Percentiles rank a stretch among this genome's conserved stretches.
Conservation (phyloP, 495 filamentous ascomycete genomes). For the Acidomyces sp. region DNA sequence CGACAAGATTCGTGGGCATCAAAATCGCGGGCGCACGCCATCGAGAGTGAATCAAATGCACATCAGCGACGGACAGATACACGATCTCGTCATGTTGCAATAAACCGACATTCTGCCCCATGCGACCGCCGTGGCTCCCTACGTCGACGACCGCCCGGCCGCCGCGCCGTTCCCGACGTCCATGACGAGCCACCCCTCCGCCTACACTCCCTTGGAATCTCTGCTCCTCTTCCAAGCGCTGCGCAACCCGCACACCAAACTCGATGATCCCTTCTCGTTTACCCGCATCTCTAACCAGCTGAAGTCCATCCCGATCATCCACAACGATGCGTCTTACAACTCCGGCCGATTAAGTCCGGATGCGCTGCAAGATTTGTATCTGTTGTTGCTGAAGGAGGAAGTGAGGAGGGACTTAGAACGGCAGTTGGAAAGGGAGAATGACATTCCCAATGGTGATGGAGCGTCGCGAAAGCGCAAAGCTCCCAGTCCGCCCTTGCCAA, state of each 20-base stretch:
- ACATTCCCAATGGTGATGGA: slow-evolving; percentile 19
- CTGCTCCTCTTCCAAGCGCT: slow-evolving; percentile 83
- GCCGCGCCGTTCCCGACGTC: neutral
- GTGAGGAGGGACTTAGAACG: slow-evolving; percentile 29
- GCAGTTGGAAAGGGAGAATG: neutral
- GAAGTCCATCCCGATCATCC: slow-evolving; percentile 54
- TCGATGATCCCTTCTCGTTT: slow-evolving; percentile 46
- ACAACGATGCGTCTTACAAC: slow-evolving; percentile 54
- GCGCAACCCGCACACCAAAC: slow-evolving; percentile 43
- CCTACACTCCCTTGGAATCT: slow-evolving; percentile 65
- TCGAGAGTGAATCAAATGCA: neutral
- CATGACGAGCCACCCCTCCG: slow-evolving; percentile 15
- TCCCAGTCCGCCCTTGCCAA: slow-evolving; percentile 46
- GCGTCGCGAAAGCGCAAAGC: slow-evolving; percentile 58
- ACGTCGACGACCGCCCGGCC: neutral
- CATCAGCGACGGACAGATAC: neutral
- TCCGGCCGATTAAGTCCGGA: slow-evolving; percentile 61
- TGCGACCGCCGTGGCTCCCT: slow-evolving; percentile 2
- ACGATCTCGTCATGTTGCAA: neutral
- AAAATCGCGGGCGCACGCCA: neutral
- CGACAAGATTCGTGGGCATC: too few species aligned
- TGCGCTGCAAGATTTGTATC: slow-evolving; percentile 62
- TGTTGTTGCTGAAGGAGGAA: slow-evolving; percentile 64
- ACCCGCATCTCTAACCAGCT: slow-evolving; percentile 58
- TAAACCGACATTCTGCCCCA: neutral